Percentiles rank a stretch among this genome's conserved stretches.
phyloP scores from a whole-genome alignment of 345 rosid genomes.

The Eutrema heterophyllum region DNA sequence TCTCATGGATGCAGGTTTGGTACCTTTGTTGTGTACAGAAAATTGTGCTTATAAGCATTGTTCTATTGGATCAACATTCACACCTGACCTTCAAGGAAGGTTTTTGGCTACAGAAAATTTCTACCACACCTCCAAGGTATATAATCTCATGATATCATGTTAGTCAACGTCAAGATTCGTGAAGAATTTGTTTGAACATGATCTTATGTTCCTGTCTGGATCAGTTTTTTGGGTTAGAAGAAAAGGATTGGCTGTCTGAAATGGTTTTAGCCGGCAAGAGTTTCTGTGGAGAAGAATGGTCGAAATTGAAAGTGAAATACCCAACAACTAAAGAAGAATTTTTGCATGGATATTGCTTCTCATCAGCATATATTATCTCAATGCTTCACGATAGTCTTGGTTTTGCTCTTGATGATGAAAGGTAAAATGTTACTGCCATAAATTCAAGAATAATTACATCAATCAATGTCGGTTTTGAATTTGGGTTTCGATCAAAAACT shows the following conservation, averaged over 20 bases:
- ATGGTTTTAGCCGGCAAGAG: slow-evolving; percentile 50
- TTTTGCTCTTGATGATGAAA: slow-evolving; percentile 54
- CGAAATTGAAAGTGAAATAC: slow-evolving; percentile 49
- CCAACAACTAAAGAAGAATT: slow-evolving; percentile 49
- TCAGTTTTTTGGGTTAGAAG: slow-evolving; percentile 68
- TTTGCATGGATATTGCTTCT: slow-evolving; percentile 68
- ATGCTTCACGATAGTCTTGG: slow-evolving; percentile 90
- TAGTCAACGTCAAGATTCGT: slow-evolving; percentile 3
- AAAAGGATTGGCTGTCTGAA: slow-evolving; percentile 54
- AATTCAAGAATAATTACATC: background rate
- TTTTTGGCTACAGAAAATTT: slow-evolving; percentile 85
- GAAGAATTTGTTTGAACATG: background rate
- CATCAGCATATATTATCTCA: slow-evolving; percentile 77
- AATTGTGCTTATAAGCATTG: slow-evolving; percentile 55
- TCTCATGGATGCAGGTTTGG: background rate
- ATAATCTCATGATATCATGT: background rate
- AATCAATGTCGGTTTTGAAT: background rate
- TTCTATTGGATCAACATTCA: slow-evolving; percentile 69
- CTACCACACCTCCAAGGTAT: slow-evolving; percentile 81
- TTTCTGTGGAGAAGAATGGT: slow-evolving; percentile 86
- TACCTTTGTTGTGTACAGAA: slow-evolving; percentile 39
- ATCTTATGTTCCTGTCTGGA: slow-evolving; percentile 12
- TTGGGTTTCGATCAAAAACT: background rate
- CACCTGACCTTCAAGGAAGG: slow-evolving; percentile 70
- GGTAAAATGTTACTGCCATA: slow-evolving; percentile 32